Evolutionary conservation across 805 yeast genomes (phyloP).

Genomic region (Clavispora fructus): DNA sequence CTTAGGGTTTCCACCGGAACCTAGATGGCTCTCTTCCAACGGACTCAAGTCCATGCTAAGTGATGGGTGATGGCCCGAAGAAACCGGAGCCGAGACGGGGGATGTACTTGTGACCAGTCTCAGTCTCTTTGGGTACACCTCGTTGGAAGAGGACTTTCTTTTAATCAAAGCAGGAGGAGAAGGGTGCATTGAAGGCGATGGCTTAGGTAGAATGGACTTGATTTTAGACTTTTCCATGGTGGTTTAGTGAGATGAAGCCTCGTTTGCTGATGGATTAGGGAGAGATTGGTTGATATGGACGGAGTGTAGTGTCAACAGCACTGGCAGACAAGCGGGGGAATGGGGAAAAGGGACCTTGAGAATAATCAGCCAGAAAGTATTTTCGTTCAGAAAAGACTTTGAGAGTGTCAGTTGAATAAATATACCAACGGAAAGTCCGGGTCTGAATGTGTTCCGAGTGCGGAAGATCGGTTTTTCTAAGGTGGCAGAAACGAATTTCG

Average conservation of each 20-base stretch:
- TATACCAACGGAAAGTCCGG: neutral
- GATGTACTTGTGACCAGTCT: constrained; percentile 5
- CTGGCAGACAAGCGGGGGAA: too few relatives aligned
- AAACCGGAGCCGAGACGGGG: neutral
- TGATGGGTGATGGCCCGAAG: neutral
- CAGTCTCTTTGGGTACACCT: constrained; percentile 8
- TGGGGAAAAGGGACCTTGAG: too few relatives aligned
- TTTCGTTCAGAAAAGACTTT: too few relatives aligned
- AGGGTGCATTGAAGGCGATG: constrained; percentile 17
- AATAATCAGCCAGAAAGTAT: too few relatives aligned
- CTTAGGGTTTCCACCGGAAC: constrained; percentile 10
- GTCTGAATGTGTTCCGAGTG: neutral
- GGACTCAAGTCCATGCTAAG: neutral
- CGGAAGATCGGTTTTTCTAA: neutral
- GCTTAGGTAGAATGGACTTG: constrained; percentile 41
- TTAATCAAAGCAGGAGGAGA: constrained; percentile 7
- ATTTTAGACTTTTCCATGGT: constrained; percentile 35
- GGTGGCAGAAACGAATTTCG: neutral
- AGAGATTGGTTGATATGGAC: too few relatives aligned
- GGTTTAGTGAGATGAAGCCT: neutral
- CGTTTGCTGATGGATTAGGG: neutral
- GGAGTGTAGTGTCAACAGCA: too few relatives aligned
- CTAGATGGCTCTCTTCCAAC: neutral
- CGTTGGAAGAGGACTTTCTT: constrained; percentile 13
- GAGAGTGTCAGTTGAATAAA: neutral